Evolutionary conservation across 192 early-diverging fungal species (phyloP).

Genomic region (Podila clonocystis): DNA sequence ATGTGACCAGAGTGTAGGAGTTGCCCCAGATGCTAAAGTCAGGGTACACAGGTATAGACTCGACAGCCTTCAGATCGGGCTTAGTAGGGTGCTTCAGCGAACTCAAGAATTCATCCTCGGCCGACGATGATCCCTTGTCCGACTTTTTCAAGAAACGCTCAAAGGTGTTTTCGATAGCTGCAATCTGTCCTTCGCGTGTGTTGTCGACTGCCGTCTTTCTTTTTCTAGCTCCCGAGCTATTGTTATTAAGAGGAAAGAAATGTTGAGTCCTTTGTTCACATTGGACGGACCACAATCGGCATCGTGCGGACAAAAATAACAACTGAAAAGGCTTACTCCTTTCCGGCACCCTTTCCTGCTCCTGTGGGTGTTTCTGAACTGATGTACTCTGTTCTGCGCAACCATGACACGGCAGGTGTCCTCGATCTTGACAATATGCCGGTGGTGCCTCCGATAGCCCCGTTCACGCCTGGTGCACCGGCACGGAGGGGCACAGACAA

Average conservation of each 20-base stretch:
- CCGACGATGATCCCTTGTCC: conserved; percentile 1
- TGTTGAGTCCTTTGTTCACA: background rate
- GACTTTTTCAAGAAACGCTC: conserved; percentile 34
- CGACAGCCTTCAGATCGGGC: conserved; percentile 55
- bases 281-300: too few species aligned
- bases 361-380: conserved; percentile 54
- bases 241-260: background rate
- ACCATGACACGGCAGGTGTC: conserved; percentile 57
- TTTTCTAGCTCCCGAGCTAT: conserved; percentile 25
- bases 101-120: conserved; percentile 36
- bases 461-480: background rate
- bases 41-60: conserved; percentile 62
- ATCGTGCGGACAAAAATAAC: background rate
- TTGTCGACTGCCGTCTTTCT: conserved; percentile 36
- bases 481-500: conserved; percentile 7
- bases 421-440: conserved; percentile 23
- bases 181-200: conserved; percentile 55
- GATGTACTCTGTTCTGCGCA: conserved; percentile 67
- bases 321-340: conserved; percentile 20
- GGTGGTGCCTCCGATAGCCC: background rate
- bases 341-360: conserved; percentile 40
- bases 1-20: conserved; percentile 61
- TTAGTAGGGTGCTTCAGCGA: conserved; percentile 59
- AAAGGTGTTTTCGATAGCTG: conserved; percentile 59
- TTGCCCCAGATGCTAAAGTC: conserved; percentile 62